Percentiles rank a stretch among this genome's conserved stretches.
Evolutionary conservation across 306 rosid species (phyloP).

Genomic region (Castanea crenata): DNA sequence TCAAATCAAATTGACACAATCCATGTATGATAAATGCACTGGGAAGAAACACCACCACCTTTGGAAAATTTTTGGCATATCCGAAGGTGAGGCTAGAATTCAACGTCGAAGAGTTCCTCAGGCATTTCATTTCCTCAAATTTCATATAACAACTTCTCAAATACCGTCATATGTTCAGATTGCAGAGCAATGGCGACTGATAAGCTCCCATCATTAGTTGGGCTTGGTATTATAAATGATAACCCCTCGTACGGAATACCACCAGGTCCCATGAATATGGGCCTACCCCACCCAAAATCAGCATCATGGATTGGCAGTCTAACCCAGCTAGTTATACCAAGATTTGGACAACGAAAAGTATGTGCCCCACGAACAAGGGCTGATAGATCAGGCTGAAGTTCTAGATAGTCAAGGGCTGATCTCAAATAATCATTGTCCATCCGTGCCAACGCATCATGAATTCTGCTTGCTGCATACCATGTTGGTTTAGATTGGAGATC

Average conservation of each 20-base stretch:
- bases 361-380: constrained; percentile 84
- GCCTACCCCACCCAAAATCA: constrained; percentile 96
- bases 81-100: background rate
- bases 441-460: constrained; percentile 56
- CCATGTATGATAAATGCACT: constrained; percentile 5
- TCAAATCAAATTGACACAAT: constrained; percentile 17
- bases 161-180: constrained; percentile 60
- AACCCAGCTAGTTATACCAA: constrained; percentile 91
- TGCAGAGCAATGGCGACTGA: constrained; percentile 65
- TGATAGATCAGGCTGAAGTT: constrained; percentile 79
- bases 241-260: constrained; percentile 85
- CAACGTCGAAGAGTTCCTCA: background rate
- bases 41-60: constrained; percentile 20
- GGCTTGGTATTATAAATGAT: constrained; percentile 64
- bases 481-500: constrained; percentile 70
- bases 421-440: constrained; percentile 74
- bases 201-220: constrained; percentile 63
- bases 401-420: constrained; percentile 82
- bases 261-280: constrained; percentile 96
- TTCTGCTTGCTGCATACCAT: constrained; percentile 77
- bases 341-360: constrained; percentile 84
- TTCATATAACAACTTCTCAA: constrained; percentile 47
- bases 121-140: constrained; percentile 32
- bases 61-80: constrained; percentile 17
- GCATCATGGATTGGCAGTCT: constrained; percentile 92